A percentile compares a stretch with the other conserved stretches of the same genome.
phyloP scores from a whole-genome alignment of 768 basidiomycete genomes.

The Podaxis sp. region DNA sequence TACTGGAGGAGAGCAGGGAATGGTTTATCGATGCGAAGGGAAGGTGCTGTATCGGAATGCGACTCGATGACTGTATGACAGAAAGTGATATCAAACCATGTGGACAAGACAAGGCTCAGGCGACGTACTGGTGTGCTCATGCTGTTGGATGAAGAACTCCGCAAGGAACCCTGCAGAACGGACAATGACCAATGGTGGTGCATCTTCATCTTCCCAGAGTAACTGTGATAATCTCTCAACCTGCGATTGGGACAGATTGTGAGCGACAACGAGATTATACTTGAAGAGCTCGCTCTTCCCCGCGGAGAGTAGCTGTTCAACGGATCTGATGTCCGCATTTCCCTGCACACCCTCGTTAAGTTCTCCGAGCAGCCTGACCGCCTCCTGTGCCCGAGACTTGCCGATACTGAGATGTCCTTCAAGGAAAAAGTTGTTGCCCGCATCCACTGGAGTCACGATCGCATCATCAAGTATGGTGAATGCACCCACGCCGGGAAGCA shows the following conservation, averaged over 20 bases:
- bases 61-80: conserved; percentile 71
- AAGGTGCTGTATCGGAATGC: conserved; percentile 72
- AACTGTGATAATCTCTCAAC: conserved; percentile 58
- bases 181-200: conserved; percentile 71
- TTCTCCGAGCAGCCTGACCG: conserved; percentile 71
- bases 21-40: conserved; percentile 82
- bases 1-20: conserved; percentile 80
- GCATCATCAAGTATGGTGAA: conserved; percentile 84
- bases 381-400: conserved; percentile 73
- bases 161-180: conserved; percentile 88
- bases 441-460: conserved; percentile 63
- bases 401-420: conserved; percentile 73
- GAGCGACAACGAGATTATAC: conserved; percentile 80
- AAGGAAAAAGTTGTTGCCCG: conserved; percentile 97
- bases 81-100: neutral
- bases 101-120: neutral
- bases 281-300: conserved; percentile 29
- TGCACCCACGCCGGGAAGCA: conserved; percentile 92
- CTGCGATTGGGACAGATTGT: conserved; percentile 61
- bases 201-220: conserved; percentile 61
- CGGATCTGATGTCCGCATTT: conserved; percentile 47
- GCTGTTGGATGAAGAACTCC: conserved; percentile 83
- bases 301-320: conserved; percentile 55
- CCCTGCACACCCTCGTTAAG: conserved; percentile 88
- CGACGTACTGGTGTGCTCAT: conserved; percentile 76